These are phyloP conservation scores for Dillenia turbinata DNA, from an alignment of 164 flowering plant species.

Conservation along the genomic window DNA sequence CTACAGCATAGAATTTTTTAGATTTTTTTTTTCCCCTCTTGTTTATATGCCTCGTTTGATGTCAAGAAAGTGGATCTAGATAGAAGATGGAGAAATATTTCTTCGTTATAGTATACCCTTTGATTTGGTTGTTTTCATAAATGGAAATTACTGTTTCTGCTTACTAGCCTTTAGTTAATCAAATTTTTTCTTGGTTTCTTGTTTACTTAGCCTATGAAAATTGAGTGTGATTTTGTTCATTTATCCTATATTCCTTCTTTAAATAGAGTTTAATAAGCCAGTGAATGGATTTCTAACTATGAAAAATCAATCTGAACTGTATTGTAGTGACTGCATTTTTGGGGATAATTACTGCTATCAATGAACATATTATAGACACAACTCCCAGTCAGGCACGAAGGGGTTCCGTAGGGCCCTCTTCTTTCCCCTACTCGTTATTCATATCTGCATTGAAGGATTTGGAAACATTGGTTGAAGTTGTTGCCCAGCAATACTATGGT, in stretches of 20 bases:
- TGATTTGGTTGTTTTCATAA: too few species aligned
- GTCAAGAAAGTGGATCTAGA: constrained; percentile 1
- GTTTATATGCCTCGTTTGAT: background rate
- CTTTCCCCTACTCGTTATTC: constrained; percentile 71
- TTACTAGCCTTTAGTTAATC: too few species aligned
- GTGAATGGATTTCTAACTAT: too few species aligned
- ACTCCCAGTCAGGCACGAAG: constrained; percentile 34
- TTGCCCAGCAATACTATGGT: constrained; percentile 74
- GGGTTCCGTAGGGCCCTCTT: constrained; percentile 29
- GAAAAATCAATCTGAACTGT: constrained; percentile 2
- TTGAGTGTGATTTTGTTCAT: too few species aligned
- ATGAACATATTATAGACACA: constrained; percentile 80
- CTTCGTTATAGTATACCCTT: background rate
- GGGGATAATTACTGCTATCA: constrained; percentile 75
- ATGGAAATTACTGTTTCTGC: too few species aligned
- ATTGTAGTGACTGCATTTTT: constrained; percentile 68
- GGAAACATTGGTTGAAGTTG: constrained; percentile 93
- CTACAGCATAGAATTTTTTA: constrained; percentile 2
- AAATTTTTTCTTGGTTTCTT: too few species aligned
- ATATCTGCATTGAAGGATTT: constrained; percentile 76
- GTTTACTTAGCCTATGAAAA: too few species aligned
- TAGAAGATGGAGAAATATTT: constrained; percentile 2
- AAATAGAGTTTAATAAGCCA: too few species aligned
- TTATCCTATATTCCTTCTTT: background rate
- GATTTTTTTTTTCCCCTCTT: background rate